phyloP scores from a whole-genome alignment of 1,284 basidiomycete species.

The Papiliotrema terrestris region DNA sequence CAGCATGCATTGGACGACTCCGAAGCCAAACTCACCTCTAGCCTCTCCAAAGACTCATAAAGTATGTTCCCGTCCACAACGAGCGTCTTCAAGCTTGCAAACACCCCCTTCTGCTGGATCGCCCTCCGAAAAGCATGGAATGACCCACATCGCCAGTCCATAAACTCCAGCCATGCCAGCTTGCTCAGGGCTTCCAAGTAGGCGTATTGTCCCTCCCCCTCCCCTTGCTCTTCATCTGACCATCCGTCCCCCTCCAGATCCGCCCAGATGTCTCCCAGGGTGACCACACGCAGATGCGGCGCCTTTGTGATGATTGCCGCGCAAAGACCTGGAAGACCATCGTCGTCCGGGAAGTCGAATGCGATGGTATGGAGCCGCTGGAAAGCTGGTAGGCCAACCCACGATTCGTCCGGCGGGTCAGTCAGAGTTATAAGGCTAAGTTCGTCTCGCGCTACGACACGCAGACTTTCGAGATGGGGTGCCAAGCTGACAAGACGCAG shows the following conservation, averaged over 20 bases:
- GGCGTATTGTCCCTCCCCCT: neutral
- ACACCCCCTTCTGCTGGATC: neutral
- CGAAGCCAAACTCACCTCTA: neutral
- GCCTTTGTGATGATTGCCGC: neutral
- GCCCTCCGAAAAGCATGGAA: neutral
- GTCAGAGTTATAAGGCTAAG: neutral
- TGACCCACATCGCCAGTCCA: constrained; percentile 4
- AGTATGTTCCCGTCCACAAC: constrained; percentile 1
- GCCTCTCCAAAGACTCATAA: neutral
- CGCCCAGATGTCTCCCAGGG: neutral
- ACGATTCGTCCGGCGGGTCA: neutral
- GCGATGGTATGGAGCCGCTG: neutral
- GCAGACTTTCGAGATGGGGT: neutral
- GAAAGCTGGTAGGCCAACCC: neutral
- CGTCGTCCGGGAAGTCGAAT: neutral
- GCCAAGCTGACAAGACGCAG: neutral
- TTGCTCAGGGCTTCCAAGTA: neutral
- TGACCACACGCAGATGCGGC: neutral
- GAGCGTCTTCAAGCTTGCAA: neutral
- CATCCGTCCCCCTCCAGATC: constrained; percentile 1
- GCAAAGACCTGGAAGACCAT: neutral
- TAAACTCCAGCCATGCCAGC: neutral
- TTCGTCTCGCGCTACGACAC: neutral
- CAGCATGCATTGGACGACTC: neutral
- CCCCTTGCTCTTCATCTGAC: constrained; percentile 4